Evolutionary conservation across 768 basidiomycete species (phyloP), one percentile per base, ranked within the genome.

Genomic region (Rossbeevera mucosa): DNA sequence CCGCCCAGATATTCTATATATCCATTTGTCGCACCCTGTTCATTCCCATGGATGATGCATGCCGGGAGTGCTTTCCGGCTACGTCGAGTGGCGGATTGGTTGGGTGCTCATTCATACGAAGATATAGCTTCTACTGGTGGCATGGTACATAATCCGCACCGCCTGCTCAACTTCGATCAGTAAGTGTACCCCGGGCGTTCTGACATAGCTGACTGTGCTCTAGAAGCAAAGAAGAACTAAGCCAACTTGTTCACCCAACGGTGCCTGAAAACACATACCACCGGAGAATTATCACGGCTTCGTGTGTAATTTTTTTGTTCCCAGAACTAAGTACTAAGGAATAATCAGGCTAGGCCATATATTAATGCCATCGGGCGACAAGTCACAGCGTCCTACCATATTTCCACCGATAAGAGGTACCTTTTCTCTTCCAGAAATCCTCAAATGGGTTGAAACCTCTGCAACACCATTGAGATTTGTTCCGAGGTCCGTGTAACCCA

Each of bases 21-120:
- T 64, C 88, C 88, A 0, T 87, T 87, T 60, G 58, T 79, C 6
- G 69, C 80, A 1, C 71, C 78, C 11, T 77, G 73, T 14, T 62
- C 76, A 9, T 64, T 79, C 31, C 76, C 77, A 7, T 81, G 80
- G 75, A 77, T 71, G 33, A 69, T 75, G 57, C 69, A 68, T 20
- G 55, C 72, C 9, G 70, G 70, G 33, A 70, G 72, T 52, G 68
- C 76, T 24, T 86, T 85, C 61, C 76, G 88, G 45, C 62, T 86
- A 43, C 78, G 86, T 44, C 76, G 79, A 45, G 78, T 88, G 13
- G 78, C 76, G 12, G 79, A 85, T 59, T 87, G 81, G 81, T 73
- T 85, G 31, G 69, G 71, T 30, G 54, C 64, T 16, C 58, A 65
- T 45, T 54, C 62, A 26, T 60, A 54, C 14, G 75, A 77, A 59